Conservation (phyloP, 176 grass and related monocot species). For the Carex cristatella region DNA sequence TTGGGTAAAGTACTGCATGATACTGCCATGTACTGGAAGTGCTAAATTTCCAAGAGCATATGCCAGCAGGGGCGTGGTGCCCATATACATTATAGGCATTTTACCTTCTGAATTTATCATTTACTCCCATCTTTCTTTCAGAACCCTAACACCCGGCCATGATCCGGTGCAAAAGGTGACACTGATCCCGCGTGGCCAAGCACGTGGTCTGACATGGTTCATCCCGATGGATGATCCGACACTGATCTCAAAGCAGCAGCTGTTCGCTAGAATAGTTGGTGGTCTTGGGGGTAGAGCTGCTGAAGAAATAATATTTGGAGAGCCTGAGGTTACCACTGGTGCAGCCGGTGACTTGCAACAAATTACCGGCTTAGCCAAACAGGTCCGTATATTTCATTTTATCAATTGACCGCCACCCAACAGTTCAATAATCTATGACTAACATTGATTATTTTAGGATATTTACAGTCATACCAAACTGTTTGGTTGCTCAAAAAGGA, state of each 20-base stretch:
- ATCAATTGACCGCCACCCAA: background rate
- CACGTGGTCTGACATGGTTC: conserved; percentile 97
- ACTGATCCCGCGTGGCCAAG: conserved; percentile 85
- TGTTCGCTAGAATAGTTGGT: conserved; percentile 94
- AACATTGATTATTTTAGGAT: background rate
- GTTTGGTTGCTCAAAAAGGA: background rate
- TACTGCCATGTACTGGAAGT: background rate
- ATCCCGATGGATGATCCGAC: conserved; percentile 93
- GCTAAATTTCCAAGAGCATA: background rate
- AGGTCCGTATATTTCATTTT: conserved; percentile 37
- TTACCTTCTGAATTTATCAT: background rate
- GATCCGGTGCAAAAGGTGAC: conserved; percentile 99
- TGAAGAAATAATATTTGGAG: conserved; percentile 94
- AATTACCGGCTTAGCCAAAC: conserved; percentile 94
- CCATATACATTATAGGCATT: background rate
- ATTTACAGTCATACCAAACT: background rate
- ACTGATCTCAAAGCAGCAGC: conserved; percentile 90
- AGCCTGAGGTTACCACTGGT: conserved; percentile 94
- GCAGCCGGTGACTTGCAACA: conserved; percentile 98
- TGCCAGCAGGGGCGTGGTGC: background rate
- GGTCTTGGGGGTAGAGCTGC: conserved; percentile 94
- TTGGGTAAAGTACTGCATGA: background rate
- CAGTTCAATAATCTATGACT: background rate
- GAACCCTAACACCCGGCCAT: conserved; percentile 92
- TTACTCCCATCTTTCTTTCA: conserved; percentile 24